Evolutionary conservation across 345 rosid species (phyloP).

Genomic region (Moricandia arvensis): DNA sequence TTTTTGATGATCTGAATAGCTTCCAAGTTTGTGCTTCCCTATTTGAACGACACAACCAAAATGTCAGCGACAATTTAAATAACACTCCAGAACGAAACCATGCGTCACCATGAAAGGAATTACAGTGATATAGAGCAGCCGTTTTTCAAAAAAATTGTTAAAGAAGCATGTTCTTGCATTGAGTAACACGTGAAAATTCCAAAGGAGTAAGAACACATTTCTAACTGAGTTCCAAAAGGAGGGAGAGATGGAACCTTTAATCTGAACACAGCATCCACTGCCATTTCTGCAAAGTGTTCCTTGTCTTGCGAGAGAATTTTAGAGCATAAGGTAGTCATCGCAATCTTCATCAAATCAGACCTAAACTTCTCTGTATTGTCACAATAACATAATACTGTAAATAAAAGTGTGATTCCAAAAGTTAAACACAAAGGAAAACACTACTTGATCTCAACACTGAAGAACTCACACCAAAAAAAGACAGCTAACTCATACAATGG

Average conservation of each 20-base stretch:
- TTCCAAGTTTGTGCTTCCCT: conserved; percentile 99
- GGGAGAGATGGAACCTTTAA: conserved; percentile 53
- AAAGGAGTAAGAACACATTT: neutral
- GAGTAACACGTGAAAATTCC: neutral
- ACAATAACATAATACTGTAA: conserved; percentile 6
- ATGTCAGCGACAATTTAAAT: conserved; percentile 5
- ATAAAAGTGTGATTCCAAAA: neutral
- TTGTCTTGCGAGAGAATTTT: conserved; percentile 93
- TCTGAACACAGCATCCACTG: conserved; percentile 94
- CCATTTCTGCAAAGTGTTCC: conserved; percentile 81
- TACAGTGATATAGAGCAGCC: neutral
- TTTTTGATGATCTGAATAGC: conserved; percentile 95
- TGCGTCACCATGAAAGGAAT: neutral
- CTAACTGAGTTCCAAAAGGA: neutral
- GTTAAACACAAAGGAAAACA: neutral
- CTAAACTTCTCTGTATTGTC: conserved; percentile 73
- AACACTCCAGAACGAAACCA: conserved; percentile 1
- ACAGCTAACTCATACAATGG: neutral
- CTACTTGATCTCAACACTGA: neutral
- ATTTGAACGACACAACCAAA: conserved; percentile 3
- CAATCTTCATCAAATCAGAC: conserved; percentile 86
- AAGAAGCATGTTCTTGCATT: neutral
- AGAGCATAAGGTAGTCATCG: conserved; percentile 89
- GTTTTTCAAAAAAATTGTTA: neutral
- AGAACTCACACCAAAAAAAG: neutral